Percentiles rank a stretch among this genome's conserved stretches.
Conservation (phyloP, 2,329 filamentous ascomycete species). For the Shiraia bambusicola region DNA sequence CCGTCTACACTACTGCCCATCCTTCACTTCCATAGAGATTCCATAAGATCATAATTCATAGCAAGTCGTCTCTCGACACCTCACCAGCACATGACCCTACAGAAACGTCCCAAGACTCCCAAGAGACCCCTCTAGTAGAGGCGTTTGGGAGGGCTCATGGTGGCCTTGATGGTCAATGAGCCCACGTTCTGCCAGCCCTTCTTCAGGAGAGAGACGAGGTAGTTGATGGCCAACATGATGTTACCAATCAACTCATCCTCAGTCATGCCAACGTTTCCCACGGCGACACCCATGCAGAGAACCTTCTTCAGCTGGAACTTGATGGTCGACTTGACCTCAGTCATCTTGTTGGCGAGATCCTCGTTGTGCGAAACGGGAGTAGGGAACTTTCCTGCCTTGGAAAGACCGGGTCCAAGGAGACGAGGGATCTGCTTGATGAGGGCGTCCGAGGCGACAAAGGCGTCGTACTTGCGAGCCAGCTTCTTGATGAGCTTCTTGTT, state of each 20-base stretch:
- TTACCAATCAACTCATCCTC: constrained; percentile 95
- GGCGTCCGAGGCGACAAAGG: constrained; percentile 94
- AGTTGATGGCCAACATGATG: constrained; percentile 99
- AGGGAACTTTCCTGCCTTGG: constrained; percentile 95
- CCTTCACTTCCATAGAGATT: constrained; percentile 20
- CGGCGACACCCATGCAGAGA: constrained; percentile 98
- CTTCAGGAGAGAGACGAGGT: constrained; percentile 98
- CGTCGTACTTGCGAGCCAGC: constrained; percentile 99
- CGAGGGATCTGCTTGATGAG: constrained; percentile 99
- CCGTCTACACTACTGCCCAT: constrained; percentile 36
- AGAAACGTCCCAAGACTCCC: constrained; percentile 10
- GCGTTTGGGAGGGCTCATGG: constrained; percentile 98
- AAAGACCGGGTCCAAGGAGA: constrained; percentile 76
- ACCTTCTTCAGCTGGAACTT: constrained; percentile 99
- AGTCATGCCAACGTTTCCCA: constrained; percentile 97
- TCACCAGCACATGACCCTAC: constrained; percentile 15
- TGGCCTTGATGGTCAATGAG: constrained; percentile 99
- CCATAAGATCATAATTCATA: constrained; percentile 20
- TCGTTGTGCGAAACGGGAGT: constrained; percentile 96
- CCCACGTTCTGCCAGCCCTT: constrained; percentile 99
- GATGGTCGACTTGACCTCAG: constrained; percentile 99
- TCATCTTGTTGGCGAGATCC: constrained; percentile 92
- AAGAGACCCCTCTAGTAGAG: constrained; percentile 70
- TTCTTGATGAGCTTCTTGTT: constrained; percentile 99
- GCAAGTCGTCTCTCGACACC: constrained; percentile 21